Evolutionary conservation across 352 stramenopile genomes (phyloP).

Genomic region (Aphanomyces stellatus): DNA sequence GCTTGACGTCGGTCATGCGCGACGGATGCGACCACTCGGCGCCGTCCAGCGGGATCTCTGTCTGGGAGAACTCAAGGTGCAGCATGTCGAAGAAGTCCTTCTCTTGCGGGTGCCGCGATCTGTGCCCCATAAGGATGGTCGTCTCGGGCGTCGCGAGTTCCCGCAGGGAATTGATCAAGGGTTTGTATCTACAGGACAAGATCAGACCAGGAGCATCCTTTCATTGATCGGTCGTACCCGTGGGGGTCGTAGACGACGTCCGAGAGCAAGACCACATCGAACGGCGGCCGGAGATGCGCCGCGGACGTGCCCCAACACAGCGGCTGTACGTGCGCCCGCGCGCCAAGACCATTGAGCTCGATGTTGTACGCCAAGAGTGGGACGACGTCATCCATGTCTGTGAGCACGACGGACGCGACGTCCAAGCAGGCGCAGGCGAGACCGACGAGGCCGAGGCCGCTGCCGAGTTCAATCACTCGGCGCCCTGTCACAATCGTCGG

Average conservation of each 20-base stretch:
- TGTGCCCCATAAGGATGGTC: conserved; percentile 63
- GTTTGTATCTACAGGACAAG: conserved; percentile 21
- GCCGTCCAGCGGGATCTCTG: not conserved
- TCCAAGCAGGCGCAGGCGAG: conserved; percentile 64
- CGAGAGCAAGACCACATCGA: conserved; percentile 63
- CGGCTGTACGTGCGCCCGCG: conserved; percentile 22
- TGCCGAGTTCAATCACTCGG: conserved; percentile 61
- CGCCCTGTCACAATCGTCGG: conserved; percentile 33
- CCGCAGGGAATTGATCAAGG: conserved; percentile 49
- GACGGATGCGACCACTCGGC: conserved; percentile 11
- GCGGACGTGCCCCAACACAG: conserved; percentile 52
- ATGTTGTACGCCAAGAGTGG: conserved; percentile 74
- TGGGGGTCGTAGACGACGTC: conserved; percentile 77
- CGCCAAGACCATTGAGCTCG: conserved; percentile 39
- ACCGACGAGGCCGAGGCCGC: conserved; percentile 60
- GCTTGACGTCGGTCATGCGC: conserved; percentile 18
- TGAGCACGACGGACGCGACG: conserved; percentile 46
- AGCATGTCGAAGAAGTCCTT: conserved; percentile 71
- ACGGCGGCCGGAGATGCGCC: conserved; percentile 28
- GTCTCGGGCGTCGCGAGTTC: conserved; percentile 33
- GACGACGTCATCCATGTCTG: conserved; percentile 67
- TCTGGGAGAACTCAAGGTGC: conserved; percentile 15
- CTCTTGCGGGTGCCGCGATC: conserved; percentile 71
- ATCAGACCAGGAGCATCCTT: not conserved
- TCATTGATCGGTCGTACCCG: conserved; percentile 33